Evolutionary conservation across 257 asterid genomes (phyloP), one percentile per base, ranked within the genome.

Genomic region (Solanum paucissectum): DNA sequence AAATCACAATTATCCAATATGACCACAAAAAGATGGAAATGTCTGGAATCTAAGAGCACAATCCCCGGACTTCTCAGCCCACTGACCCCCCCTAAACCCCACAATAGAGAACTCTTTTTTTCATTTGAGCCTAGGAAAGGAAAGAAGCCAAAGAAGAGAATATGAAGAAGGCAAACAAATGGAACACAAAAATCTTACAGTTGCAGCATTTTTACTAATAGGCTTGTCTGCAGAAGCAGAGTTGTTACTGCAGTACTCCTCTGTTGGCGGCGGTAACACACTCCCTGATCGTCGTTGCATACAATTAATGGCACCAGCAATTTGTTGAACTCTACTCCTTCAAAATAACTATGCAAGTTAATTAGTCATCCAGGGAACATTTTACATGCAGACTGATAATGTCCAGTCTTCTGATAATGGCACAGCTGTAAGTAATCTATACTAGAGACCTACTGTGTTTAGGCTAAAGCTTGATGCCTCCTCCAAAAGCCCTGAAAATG

Each of bases 201-300:
- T 92, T 93, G 98, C 87, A 88, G 92, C 62, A 87, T 90, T 76
- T 94, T 93, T 94, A 91, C 89, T 85, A 86, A 88, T 89, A 87
- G 96, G 94, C 91, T 94, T 95, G 87, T 83, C 96, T 3, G 93
- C 81, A 90, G 95, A 90, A 83, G 95, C 88, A 76, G 93, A 71
- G 88, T 88, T 79, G 91, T 90, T 91, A 93, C 87, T 92, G 94
- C 85, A 89, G 92, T 90, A 95, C 66, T 94, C 98, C 90, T 97
- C 98, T 46, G 92, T 92, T n/a, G 99, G 98, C 32, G 99, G 92
- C 81, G 99, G 99, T 87, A 97, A 91, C 76, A 91, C 91, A 88
- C 89, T 93, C 87, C 99, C 99, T 37, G 96, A 90, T 79, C 92
- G 96, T 86, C 92, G 93, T 90, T 95, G 98, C 74, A 37, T 88